Conservation (phyloP, 2,329 filamentous ascomycete species). For the Ophiostoma montium region DNA sequence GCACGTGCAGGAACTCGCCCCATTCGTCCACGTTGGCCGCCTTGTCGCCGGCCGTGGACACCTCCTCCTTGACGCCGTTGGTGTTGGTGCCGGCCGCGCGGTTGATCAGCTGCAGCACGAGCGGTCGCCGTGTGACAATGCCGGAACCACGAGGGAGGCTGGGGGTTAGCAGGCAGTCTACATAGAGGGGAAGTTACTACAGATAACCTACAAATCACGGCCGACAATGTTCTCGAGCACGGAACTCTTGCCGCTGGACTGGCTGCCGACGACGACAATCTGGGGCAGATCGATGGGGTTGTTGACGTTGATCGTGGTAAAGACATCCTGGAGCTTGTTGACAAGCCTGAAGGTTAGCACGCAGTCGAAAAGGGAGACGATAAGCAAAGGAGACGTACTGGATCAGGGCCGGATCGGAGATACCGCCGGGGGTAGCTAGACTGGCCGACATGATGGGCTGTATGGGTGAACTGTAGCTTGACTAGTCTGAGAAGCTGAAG, state of each 20-base stretch:
- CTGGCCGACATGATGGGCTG: conserved; percentile 9
- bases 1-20: conserved; percentile 97
- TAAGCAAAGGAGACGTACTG: conserved; percentile 11
- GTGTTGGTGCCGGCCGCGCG: conserved; percentile 48
- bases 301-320: conserved; percentile 94
- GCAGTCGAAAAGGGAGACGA: background rate
- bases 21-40: conserved; percentile 90
- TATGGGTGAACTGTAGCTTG: no score
- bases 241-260: conserved; percentile 98
- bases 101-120: conserved; percentile 97
- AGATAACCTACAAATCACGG: conserved; percentile 77
- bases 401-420: conserved; percentile 17
- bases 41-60: conserved; percentile 59
- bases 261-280: conserved; percentile 94
- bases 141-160: conserved; percentile 94
- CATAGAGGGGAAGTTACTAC: no score
- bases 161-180: conserved; percentile 10
- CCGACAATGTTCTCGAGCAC: conserved; percentile 98
- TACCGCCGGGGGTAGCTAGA: conserved; percentile 15
- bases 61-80: conserved; percentile 59
- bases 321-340: conserved; percentile 99
- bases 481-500: no score
- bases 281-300: conserved; percentile 98
- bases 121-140: conserved; percentile 89
- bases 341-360: conserved; percentile 48